Percentiles rank a stretch among this genome's conserved stretches.
Evolutionary conservation across 2,329 filamentous ascomycete genomes (phyloP).

Genomic region (Aspergillus udagawae): DNA sequence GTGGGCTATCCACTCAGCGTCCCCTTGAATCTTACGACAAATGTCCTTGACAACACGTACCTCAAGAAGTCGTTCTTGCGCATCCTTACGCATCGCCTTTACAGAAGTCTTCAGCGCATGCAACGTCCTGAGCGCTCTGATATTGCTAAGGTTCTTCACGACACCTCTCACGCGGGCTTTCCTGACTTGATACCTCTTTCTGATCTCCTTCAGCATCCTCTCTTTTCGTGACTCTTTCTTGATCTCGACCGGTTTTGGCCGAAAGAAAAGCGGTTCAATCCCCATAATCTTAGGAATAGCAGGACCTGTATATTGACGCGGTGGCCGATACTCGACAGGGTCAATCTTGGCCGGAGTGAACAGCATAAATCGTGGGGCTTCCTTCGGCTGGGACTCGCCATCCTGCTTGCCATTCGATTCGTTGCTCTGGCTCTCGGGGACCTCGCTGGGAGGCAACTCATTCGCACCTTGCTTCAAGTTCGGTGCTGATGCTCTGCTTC

Average conservation of each 20-base stretch:
- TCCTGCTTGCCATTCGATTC: not conserved
- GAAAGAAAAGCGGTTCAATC: not conserved
- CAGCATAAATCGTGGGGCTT: constrained; percentile 6
- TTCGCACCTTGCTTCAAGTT: not conserved
- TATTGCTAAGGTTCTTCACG: not conserved
- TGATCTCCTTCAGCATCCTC: not conserved
- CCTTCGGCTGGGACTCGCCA: not conserved
- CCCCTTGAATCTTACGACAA: not conserved
- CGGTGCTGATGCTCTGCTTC: not conserved
- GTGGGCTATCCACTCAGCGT: not conserved
- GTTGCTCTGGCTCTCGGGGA: not conserved
- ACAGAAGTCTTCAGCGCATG: not conserved
- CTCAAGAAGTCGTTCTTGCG: not conserved
- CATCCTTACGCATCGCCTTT: not conserved
- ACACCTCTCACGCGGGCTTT: not conserved
- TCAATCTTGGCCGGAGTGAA: not conserved
- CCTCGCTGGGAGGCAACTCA: not conserved
- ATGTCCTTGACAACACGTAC: not conserved
- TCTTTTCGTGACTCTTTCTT: not conserved
- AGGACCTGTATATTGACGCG: not conserved
- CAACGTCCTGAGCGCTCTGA: not conserved
- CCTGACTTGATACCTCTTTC: not conserved
- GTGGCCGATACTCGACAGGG: not conserved
- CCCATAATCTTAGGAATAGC: not conserved
- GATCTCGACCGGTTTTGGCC: not conserved